phyloP scores from a whole-genome alignment of 352 stramenopile species.

The Globisporangium okanoganense region DNA sequence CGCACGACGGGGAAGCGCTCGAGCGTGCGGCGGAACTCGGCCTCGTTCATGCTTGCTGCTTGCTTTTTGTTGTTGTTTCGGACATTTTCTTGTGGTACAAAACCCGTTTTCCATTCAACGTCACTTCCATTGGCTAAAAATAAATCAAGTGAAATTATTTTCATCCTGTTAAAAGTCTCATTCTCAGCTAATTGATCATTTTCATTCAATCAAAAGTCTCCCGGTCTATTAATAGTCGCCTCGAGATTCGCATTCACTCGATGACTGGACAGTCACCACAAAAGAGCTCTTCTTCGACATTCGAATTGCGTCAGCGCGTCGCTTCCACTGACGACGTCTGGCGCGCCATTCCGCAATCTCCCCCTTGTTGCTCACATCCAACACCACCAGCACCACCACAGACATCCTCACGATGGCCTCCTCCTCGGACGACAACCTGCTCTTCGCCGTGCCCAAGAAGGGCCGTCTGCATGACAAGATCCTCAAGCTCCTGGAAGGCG shows the following conservation, averaged over 20 bases:
- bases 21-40: conserved; percentile 62
- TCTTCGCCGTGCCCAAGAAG: conserved; percentile 98
- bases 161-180: no score
- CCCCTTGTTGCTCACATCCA: background rate
- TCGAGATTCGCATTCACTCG: conserved; percentile 7
- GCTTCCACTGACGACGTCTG: background rate
- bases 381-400: background rate
- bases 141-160: no score
- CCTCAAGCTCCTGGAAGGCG: conserved; percentile 93
- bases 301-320: conserved; percentile 4
- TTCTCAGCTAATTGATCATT: no score
- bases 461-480: conserved; percentile 96
- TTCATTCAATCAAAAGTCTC: background rate
- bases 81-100: background rate
- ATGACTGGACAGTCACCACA: background rate
- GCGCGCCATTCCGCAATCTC: conserved; percentile 2
- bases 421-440: conserved; percentile 57
- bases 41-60: conserved; percentile 52
- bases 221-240: background rate
- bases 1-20: conserved; percentile 76
- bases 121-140: background rate
- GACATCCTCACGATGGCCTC: conserved; percentile 10
- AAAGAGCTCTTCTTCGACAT: conserved; percentile 7
- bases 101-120: background rate
- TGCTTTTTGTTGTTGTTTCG: background rate